Percentiles rank a stretch among this genome's conserved stretches.
These are phyloP conservation scores for Cercospora sojina DNA, from an alignment of 2,329 filamentous ascomycete species.

Conservation along the genomic window DNA sequence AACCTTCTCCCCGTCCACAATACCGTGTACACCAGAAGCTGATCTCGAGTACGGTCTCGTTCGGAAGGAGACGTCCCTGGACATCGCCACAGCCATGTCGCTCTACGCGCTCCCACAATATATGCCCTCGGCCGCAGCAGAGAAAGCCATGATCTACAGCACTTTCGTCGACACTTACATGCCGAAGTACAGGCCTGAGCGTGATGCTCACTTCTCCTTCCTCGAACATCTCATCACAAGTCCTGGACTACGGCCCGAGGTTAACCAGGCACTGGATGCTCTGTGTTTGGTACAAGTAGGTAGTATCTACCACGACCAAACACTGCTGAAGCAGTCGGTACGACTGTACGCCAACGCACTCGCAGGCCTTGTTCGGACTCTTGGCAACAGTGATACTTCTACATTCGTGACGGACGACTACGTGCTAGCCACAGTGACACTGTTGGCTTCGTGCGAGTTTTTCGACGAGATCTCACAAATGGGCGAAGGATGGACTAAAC, in stretches of 20 bases:
- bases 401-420: slow-evolving; percentile 30
- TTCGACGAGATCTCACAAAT: slow-evolving; percentile 36
- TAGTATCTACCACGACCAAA: slow-evolving; percentile 28
- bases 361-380: slow-evolving; percentile 23
- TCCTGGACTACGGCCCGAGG: slow-evolving; percentile 25
- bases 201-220: slow-evolving; percentile 28
- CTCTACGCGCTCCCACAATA: slow-evolving; percentile 14
- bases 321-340: slow-evolving; percentile 30
- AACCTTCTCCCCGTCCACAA: background rate
- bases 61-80: slow-evolving; percentile 2
- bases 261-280: slow-evolving; percentile 33
- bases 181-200: slow-evolving; percentile 23
- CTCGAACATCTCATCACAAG: slow-evolving; percentile 27
- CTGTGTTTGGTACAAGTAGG: slow-evolving; percentile 35
- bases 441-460: slow-evolving; percentile 36
- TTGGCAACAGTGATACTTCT: slow-evolving; percentile 17
- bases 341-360: slow-evolving; percentile 31
- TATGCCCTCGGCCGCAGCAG: slow-evolving; percentile 19
- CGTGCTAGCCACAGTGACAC: slow-evolving; percentile 33
- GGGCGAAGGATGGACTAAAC: slow-evolving; percentile 32
- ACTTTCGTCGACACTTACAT: slow-evolving; percentile 35
- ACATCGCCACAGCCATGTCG: slow-evolving; percentile 13
- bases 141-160: slow-evolving; percentile 29
- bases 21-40: background rate
- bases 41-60: background rate